A percentile compares a stretch with the other conserved stretches of the same genome.
phyloP scores from a whole-genome alignment of 371 early-diverging fungal genomes.

The Mortierella sp. region DNA sequence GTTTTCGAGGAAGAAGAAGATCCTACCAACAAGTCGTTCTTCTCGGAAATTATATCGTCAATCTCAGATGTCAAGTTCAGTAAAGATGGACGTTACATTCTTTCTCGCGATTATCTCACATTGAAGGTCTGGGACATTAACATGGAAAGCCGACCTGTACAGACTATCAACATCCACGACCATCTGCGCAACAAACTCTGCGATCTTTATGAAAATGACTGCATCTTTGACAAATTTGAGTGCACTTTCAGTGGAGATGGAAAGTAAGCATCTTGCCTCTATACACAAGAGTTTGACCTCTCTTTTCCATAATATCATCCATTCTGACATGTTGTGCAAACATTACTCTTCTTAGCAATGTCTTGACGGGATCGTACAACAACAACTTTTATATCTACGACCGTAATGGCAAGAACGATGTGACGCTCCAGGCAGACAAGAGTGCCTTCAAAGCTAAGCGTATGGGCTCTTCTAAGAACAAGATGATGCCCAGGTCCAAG shows the following conservation, averaged over 20 bases:
- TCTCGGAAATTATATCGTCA: slow-evolving; percentile 98
- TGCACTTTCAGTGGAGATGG: slow-evolving; percentile 97
- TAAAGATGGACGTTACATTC: slow-evolving; percentile 94
- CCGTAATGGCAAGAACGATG: slow-evolving; percentile 78
- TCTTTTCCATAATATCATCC: too few relatives aligned
- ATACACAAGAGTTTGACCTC: not conserved
- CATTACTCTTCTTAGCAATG: slow-evolving; percentile 64
- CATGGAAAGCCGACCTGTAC: slow-evolving; percentile 94
- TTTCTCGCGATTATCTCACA: slow-evolving; percentile 96
- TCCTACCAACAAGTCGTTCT: slow-evolving; percentile 94
- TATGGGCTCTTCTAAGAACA: slow-evolving; percentile 69
- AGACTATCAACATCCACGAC: slow-evolving; percentile 96
- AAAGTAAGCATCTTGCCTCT: slow-evolving; percentile 42
- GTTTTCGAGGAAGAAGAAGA: slow-evolving; percentile 97
- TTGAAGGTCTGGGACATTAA: slow-evolving; percentile 98
- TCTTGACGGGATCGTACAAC: slow-evolving; percentile 97
- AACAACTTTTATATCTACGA: slow-evolving; percentile 96
- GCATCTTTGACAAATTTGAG: slow-evolving; percentile 99
- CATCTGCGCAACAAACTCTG: slow-evolving; percentile 93
- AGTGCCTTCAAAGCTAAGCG: slow-evolving; percentile 95
- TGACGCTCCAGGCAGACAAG: slow-evolving; percentile 97
- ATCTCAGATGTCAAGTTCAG: slow-evolving; percentile 97
- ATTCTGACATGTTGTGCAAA: too few relatives aligned
- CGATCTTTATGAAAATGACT: slow-evolving; percentile 98
- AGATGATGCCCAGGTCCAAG: slow-evolving; percentile 56